Percentiles rank a stretch among this genome's conserved stretches.
Evolutionary conservation across 2,329 filamentous ascomycete species (phyloP).

Genomic region (Leptographium wingfieldii): DNA sequence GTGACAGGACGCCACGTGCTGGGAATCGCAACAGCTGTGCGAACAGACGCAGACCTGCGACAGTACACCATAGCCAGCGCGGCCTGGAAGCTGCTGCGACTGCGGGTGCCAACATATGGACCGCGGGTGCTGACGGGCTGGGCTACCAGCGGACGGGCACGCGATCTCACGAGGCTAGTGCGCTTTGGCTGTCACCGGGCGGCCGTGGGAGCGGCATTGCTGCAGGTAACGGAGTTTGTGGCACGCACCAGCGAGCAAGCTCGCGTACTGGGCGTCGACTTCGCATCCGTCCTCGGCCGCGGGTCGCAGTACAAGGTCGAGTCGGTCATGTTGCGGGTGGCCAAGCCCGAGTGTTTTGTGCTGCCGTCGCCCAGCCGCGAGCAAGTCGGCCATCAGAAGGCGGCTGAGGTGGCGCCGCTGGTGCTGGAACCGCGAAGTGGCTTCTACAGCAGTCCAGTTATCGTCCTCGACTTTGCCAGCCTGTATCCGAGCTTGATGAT

Average conservation of each 20-base stretch:
- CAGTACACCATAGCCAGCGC: slow-evolving; percentile 98
- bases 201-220: slow-evolving; percentile 74
- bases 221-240: slow-evolving; percentile 82
- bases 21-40: slow-evolving; percentile 95
- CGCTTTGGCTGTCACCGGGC: slow-evolving; percentile 67
- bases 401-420: slow-evolving; percentile 81
- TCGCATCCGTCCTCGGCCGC: slow-evolving; percentile 88
- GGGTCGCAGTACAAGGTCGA: slow-evolving; percentile 98
- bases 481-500: slow-evolving; percentile 98
- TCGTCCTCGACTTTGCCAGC: slow-evolving; percentile 93
- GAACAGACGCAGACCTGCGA: slow-evolving; percentile 76
- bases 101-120: slow-evolving; percentile 76
- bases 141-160: slow-evolving; percentile 57
- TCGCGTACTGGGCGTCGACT: slow-evolving; percentile 83
- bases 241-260: slow-evolving; percentile 89
- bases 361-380: slow-evolving; percentile 80
- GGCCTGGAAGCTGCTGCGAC: slow-evolving; percentile 78
- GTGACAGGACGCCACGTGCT: slow-evolving; percentile 94
- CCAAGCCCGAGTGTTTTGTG: slow-evolving; percentile 90
- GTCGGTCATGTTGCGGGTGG: slow-evolving; percentile 96
- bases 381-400: slow-evolving; percentile 89
- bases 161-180: slow-evolving; percentile 61
- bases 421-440: slow-evolving; percentile 97
- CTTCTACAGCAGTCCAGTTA: slow-evolving; percentile 79
- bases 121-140: slow-evolving; percentile 69